phyloP scores from a whole-genome alignment of 306 rosid species.

The Vigna hirtella region DNA sequence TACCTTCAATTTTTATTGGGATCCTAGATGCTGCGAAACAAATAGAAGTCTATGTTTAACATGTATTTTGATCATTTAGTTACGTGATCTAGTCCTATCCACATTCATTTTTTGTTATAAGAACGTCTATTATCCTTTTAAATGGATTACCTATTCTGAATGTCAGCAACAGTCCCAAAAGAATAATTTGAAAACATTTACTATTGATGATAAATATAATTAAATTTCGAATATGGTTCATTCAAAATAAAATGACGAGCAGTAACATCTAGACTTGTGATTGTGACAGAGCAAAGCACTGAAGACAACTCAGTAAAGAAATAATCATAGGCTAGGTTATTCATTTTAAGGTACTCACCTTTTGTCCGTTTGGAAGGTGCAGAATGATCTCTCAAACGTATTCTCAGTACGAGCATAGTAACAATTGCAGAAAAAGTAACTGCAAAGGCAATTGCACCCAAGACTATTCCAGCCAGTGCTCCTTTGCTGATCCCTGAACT shows the following conservation, averaged over 20 bases:
- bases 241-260: no score
- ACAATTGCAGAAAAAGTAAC: constrained; percentile 63
- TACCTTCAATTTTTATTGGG: constrained; percentile 64
- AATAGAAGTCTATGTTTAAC: constrained; percentile 35
- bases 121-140: no score
- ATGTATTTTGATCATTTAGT: constrained; percentile 18
- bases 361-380: not conserved
- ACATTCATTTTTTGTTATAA: no score
- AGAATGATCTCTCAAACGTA: not conserved
- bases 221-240: no score
- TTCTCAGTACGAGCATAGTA: constrained; percentile 44
- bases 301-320: not conserved
- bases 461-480: constrained; percentile 69
- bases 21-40: constrained; percentile 61
- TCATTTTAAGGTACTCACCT: not conserved
- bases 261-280: not conserved
- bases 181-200: not conserved
- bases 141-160: not conserved
- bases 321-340: not conserved
- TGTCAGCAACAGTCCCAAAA: not conserved
- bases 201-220: not conserved
- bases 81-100: not conserved
- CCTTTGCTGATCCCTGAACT: constrained; percentile 73
- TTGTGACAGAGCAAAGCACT: constrained; percentile 10
- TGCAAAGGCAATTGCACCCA: constrained; percentile 71